Percentiles rank a stretch among this genome's conserved stretches.
These are phyloP conservation scores for Rauvolfia tetraphylla DNA, from an alignment of 257 asterid genomes.

Conservation along the genomic window DNA sequence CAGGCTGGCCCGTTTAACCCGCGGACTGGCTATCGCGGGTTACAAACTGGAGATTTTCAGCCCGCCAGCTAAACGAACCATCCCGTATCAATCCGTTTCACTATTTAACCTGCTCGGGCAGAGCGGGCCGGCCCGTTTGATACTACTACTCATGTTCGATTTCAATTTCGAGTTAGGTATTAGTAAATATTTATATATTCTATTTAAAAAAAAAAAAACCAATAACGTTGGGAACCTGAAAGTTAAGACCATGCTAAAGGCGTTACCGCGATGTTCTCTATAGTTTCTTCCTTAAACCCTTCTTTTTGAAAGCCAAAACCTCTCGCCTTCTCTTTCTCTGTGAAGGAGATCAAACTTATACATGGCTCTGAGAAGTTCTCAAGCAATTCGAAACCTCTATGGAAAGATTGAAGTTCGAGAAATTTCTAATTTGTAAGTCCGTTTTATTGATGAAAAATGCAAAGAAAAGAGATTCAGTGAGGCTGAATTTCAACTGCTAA, in stretches of 20 bases:
- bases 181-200: too few relatives aligned
- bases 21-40: too few relatives aligned
- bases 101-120: too few relatives aligned
- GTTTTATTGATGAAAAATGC: background rate
- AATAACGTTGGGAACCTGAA: background rate
- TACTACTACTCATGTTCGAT: too few relatives aligned
- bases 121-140: too few relatives aligned
- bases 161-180: too few relatives aligned
- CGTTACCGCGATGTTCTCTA: background rate
- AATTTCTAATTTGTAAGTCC: conserved; percentile 25
- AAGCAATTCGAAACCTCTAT: conserved; percentile 20
- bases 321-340: conserved; percentile 1
- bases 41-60: too few relatives aligned
- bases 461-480: background rate
- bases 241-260: background rate
- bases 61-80: too few relatives aligned
- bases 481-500: background rate
- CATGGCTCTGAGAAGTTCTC: conserved; percentile 26
- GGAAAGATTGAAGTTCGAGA: conserved; percentile 17
- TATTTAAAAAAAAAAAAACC: too few relatives aligned
- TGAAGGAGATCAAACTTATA: background rate
- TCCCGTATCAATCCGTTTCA: too few relatives aligned
- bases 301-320: background rate
- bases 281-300: conserved; percentile 21
- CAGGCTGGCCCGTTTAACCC: too few relatives aligned